Evolutionary conservation across 2,329 filamentous ascomycete genomes (phyloP).

Genomic region (Aspergillus ochraceus): DNA sequence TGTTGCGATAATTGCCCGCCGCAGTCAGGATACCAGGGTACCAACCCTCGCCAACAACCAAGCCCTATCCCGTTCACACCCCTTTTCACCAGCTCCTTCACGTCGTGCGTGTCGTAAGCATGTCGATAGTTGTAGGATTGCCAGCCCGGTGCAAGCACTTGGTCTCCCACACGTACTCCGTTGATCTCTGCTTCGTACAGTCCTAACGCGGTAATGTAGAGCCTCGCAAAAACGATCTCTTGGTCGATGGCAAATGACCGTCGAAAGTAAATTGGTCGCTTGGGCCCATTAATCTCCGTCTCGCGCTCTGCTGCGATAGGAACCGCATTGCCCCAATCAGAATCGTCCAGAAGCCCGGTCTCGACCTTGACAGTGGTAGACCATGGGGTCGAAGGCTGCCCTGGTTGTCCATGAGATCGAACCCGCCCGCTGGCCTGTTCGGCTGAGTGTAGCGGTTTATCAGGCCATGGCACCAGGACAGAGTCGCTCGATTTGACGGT

Average conservation of each 20-base stretch:
- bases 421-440: constrained; percentile 13
- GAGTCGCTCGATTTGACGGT: constrained; percentile 17
- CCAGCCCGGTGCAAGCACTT: constrained; percentile 51
- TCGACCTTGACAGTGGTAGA: constrained; percentile 30
- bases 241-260: constrained; percentile 26
- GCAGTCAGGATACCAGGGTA: constrained; percentile 36
- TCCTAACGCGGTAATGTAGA: constrained; percentile 50
- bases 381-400: constrained; percentile 27
- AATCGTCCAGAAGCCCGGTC: constrained; percentile 28
- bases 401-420: constrained; percentile 2
- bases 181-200: constrained; percentile 52
- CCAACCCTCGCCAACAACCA: constrained; percentile 52
- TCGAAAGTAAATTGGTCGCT: constrained; percentile 35
- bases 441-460: constrained; percentile 12
- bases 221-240: constrained; percentile 19
- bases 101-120: constrained; percentile 55
- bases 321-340: constrained; percentile 29
- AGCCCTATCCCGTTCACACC: constrained; percentile 43
- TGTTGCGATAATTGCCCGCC: constrained; percentile 10
- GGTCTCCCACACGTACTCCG: constrained; percentile 42
- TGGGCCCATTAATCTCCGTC: constrained; percentile 20
- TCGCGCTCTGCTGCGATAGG: constrained; percentile 22
- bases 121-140: constrained; percentile 51
- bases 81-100: constrained; percentile 40
- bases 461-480: constrained; percentile 24